Conservation (phyloP, 73 alveolate genomes). For the Blepharisma stoltei region DNA sequence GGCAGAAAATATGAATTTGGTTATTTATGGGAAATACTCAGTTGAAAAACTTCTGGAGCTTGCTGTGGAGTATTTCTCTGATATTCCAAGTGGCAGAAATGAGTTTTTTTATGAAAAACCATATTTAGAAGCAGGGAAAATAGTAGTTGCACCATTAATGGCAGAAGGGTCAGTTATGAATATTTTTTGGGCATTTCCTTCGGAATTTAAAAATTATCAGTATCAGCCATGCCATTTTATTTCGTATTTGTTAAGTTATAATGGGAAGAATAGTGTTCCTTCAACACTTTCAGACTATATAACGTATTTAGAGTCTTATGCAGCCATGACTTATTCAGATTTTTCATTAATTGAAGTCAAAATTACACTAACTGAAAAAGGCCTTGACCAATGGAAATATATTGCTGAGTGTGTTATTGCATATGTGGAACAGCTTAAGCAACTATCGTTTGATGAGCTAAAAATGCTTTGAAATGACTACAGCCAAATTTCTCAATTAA, state of each 20-base stretch:
- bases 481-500: no score
- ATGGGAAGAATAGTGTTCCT: neutral
- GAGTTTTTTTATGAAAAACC: neutral
- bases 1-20: constrained; percentile 42
- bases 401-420: neutral
- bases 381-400: neutral
- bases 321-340: neutral
- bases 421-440: neutral
- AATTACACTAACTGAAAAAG: neutral
- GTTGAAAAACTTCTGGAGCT: constrained; percentile 24
- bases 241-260: neutral
- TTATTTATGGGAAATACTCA: constrained; percentile 33
- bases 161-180: neutral
- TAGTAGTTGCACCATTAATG: neutral
- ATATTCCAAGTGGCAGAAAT: neutral
- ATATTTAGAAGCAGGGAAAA: neutral
- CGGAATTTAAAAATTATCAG: neutral
- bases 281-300: neutral
- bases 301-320: neutral
- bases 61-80: constrained; percentile 29
- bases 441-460: neutral
- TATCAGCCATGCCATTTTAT: neutral
- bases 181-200: neutral
- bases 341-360: neutral
- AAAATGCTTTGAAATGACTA: no score